A percentile compares a stretch with the other conserved stretches of the same genome.
These are phyloP conservation scores for Oleoguttula mirabilis DNA, from an alignment of 495 filamentous ascomycete genomes.

Conservation along the genomic window DNA sequence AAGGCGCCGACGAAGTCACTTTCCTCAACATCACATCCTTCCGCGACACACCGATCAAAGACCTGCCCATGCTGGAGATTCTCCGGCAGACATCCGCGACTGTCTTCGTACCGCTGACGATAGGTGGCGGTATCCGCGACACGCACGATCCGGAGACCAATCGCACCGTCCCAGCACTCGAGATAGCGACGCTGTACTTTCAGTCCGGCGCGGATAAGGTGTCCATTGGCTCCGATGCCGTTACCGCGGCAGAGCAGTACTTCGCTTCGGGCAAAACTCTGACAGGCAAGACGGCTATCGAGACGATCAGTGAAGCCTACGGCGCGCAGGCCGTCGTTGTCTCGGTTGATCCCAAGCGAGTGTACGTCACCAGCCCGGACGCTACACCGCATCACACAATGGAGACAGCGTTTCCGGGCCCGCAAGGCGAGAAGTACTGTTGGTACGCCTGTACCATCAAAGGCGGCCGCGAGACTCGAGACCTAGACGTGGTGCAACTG, in stretches of 20 bases:
- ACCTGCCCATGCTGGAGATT: slow-evolving; percentile 93
- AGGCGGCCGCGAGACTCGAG: slow-evolving; percentile 80
- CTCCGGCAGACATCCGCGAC: slow-evolving; percentile 73
- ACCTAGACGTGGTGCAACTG: slow-evolving; percentile 81
- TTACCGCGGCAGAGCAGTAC: slow-evolving; percentile 82
- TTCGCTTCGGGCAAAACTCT: slow-evolving; percentile 53
- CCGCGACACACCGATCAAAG: slow-evolving; percentile 80
- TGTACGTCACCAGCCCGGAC: slow-evolving; percentile 63
- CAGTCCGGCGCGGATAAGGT: slow-evolving; percentile 98
- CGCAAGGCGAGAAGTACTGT: slow-evolving; percentile 67
- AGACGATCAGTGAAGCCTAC: slow-evolving; percentile 85
- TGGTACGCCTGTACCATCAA: slow-evolving; percentile 98
- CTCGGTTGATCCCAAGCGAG: slow-evolving; percentile 81
- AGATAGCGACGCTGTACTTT: slow-evolving; percentile 95
- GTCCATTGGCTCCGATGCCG: slow-evolving; percentile 91
- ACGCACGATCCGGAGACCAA: slow-evolving; percentile 61
- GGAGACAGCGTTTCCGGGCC: slow-evolving; percentile 55
- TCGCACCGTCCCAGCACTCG: slow-evolving; percentile 78
- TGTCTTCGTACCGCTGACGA: slow-evolving; percentile 93
- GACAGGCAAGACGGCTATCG: slow-evolving; percentile 76
- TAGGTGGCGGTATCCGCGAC: slow-evolving; percentile 90
- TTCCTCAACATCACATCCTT: slow-evolving; percentile 98
- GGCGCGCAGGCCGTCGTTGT: slow-evolving; percentile 96
- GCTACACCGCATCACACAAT: slow-evolving; percentile 71
- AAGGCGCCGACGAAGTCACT: slow-evolving; percentile 91